Evolutionary conservation across 306 rosid genomes (phyloP), one percentile per base, ranked within the genome.

Genomic region (Fagus crenata): DNA sequence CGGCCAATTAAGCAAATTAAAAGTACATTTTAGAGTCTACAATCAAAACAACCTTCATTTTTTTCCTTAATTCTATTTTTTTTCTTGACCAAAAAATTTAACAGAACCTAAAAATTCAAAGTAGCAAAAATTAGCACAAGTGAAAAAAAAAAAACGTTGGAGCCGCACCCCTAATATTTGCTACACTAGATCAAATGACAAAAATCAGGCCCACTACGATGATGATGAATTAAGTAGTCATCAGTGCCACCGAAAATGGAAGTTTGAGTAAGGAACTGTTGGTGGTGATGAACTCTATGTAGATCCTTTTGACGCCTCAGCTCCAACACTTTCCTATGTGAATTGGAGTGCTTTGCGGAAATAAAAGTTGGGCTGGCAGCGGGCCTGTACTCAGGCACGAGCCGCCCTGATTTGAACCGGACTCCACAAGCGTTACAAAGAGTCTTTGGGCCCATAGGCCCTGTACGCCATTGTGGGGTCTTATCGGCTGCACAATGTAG

Each of bases 401-500:
- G 46, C 75, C 95, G 75, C 1, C 95, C 95, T 8, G 92, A 88
- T 69, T 90, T 90, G 71, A 81, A 90, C 73, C 95, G 81, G 49
- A 90, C 95, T 2, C 94, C 94, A 3, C 94, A 90, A 6, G 94
- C 94, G 55, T 90, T 90, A 75, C 94, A 90, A 0, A 90, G 85
- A 0, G 95, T 90, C 60, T 90, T 90, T 35, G 95, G 92, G 6
- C 95, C 95, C 95, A 88, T 81, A 0, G 95, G 95, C 22, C 95
- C 95, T 0, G 95, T 90, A 7, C 95, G 76, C 95, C 95, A 90
- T 15, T 90, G 95, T 6, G 95, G 95, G 40, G 95, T 90, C 77
- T 88, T 90, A 68, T 90, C 95, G 3, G 90, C 67, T 0, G 85
- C 92, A 55, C 95, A 90, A 64, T 90, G 95, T 3, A 88, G 78